A percentile compares a stretch with the other conserved stretches of the same genome.
Conservation (phyloP, 192 early-diverging fungal genomes). For the Coemansia sp. region DNA sequence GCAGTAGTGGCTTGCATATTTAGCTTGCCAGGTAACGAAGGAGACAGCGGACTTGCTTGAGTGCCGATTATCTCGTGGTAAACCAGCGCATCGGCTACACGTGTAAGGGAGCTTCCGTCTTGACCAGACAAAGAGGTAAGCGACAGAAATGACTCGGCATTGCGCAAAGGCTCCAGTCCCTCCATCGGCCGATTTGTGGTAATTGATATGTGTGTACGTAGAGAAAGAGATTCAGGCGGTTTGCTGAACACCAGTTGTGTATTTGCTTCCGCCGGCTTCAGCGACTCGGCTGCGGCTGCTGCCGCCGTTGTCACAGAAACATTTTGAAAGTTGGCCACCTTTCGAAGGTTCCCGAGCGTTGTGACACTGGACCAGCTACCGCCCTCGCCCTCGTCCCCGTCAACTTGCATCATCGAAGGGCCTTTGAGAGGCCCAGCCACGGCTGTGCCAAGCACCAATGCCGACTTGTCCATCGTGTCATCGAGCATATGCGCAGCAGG, state of each 20-base stretch:
- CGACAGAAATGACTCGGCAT: slow-evolving; percentile 12
- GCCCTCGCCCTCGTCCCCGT: neutral
- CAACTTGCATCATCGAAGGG: slow-evolving; percentile 22
- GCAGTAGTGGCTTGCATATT: neutral
- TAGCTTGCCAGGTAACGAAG: neutral
- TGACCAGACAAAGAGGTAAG: slow-evolving; percentile 21
- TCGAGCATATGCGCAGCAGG: neutral
- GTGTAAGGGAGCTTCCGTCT: slow-evolving; percentile 2
- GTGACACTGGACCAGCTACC: neutral
- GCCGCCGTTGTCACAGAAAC: neutral
- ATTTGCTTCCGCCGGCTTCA: neutral
- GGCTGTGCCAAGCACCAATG: neutral
- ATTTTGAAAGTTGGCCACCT: neutral
- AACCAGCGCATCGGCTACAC: slow-evolving; percentile 27
- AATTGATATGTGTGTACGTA: slow-evolving; percentile 33
- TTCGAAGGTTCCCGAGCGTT: neutral
- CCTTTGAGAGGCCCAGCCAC: neutral
- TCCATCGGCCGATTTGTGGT: slow-evolving; percentile 10
- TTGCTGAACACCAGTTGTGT: slow-evolving; percentile 8
- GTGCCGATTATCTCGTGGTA: slow-evolving; percentile 21
- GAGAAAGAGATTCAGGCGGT: slow-evolving; percentile 44
- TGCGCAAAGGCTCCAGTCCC: slow-evolving; percentile 6
- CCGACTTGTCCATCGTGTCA: too few species aligned
- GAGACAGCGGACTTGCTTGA: neutral
- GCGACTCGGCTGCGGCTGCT: neutral